Base-by-base conservation (phyloP, 2,329 filamentous ascomycete genomes). In the Graphilbum ipis-grandicollis region DNA sequence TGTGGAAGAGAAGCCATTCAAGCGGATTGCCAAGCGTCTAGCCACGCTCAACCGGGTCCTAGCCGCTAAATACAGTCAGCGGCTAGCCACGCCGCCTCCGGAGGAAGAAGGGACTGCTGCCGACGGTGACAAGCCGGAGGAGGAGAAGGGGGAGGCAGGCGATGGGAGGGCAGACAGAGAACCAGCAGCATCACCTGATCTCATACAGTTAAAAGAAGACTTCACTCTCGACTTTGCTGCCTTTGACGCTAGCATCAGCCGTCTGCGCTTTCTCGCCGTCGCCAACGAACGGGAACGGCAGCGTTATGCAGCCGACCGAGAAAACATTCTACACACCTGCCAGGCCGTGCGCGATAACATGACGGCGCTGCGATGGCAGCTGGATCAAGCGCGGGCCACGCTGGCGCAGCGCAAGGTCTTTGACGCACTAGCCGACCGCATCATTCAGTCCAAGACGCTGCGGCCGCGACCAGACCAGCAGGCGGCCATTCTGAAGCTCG, bases 1-100 rank as follows among this genome's bases (percentile, higher is more conserved):
- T 44, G 79, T 94, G 42, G 88, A 96, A 62, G 83, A 93, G 52
- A 85, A 85, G 40, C 84, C 85, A 1, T 94, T 93, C 62, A 83
- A 83, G 55, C 79, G 86, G 42, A 75, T 94, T 41, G 82, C 81
- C 18, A 85, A 85, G 57, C 78, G 81, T 23, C 71, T 96, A 9
- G 66, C 82, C 5, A 67, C 71, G 18, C 70, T 79, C 14, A 71
- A 74, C 37, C 72, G 77, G 17, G 65, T 83, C 22, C 64, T 79
- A 15, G 60, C 65, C 41, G 49, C 54, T 9, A 52, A 48, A 37
- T n/a, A 26, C 9, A 63, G 63, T 33, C 65, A 62, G 31, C 65
- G 71, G 26, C 64, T 72, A 5, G 66, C 69, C 15, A 79, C 78
- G 3, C 78, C 79, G 34, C 77, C 78, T 3, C 75, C 76, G 5